phyloP scores from a whole-genome alignment of 2,329 filamentous ascomycete genomes.

The Raffaelea arxii region DNA sequence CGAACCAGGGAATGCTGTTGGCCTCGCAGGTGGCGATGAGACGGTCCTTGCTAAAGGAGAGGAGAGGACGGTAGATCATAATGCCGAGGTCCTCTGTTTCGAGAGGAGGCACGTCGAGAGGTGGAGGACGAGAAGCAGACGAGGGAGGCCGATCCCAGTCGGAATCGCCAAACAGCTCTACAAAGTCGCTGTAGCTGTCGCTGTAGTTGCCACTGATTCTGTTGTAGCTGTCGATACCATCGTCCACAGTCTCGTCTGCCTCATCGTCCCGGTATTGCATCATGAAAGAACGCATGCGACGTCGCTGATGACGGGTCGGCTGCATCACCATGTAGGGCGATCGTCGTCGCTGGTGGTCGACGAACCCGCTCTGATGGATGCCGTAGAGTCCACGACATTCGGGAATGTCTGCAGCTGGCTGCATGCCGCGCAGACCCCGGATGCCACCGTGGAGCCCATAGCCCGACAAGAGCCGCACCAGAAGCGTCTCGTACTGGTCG shows the following conservation, averaged over 20 bases:
- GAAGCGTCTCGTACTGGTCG: constrained; percentile 82
- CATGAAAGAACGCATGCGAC: constrained; percentile 17
- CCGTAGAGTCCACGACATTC: constrained; percentile 71
- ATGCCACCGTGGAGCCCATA: constrained; percentile 57
- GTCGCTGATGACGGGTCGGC: constrained; percentile 14
- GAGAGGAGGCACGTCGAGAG: constrained; percentile 15
- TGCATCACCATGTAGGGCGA: constrained; percentile 29
- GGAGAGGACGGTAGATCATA: constrained; percentile 56
- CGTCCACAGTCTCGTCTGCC: background rate
- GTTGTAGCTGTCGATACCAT: background rate
- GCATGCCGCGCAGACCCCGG: constrained; percentile 64
- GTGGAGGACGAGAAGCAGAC: constrained; percentile 10
- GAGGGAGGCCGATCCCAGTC: too few species aligned
- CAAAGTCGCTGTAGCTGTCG: constrained; percentile 11
- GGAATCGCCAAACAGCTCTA: too few species aligned
- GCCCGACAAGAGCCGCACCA: constrained; percentile 65
- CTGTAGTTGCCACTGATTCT: background rate
- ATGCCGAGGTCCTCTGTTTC: constrained; percentile 55
- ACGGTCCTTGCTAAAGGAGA: constrained; percentile 61
- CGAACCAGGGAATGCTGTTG: constrained; percentile 64
- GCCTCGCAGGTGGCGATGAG: constrained; percentile 66
- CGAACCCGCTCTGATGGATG: constrained; percentile 54
- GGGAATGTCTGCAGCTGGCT: constrained; percentile 57
- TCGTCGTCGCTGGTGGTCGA: constrained; percentile 32
- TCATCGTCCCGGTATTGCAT: constrained; percentile 16